Conservation (phyloP, 225 moss, liverwort and hornwort species). For the Thuidium tamariscinum region DNA sequence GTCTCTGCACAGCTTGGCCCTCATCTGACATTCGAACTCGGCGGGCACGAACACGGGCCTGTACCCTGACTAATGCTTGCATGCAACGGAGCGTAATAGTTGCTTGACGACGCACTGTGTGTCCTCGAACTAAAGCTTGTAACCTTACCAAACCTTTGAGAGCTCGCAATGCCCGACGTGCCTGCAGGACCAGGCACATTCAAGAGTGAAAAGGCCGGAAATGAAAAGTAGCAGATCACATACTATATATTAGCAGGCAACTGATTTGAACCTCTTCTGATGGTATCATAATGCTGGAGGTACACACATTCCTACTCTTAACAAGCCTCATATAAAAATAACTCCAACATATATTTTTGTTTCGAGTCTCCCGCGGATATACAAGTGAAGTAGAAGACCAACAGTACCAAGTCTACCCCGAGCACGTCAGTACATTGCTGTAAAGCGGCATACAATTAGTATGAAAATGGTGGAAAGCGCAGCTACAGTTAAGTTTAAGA, state of each 20-base stretch:
- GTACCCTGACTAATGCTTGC: conserved; percentile 48
- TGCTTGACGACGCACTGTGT: conserved; percentile 48
- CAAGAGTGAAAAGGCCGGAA: background rate
- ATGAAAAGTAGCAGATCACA: background rate
- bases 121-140: conserved; percentile 47
- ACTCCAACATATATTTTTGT: background rate
- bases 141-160: conserved; percentile 41
- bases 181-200: conserved; percentile 1
- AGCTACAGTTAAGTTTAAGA: background rate
- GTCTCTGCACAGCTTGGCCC: conserved; percentile 53
- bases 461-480: background rate
- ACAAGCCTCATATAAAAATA: background rate
- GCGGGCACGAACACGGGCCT: conserved; percentile 46
- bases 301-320: background rate
- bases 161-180: conserved; percentile 43
- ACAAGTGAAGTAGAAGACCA: background rate
- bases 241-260: background rate
- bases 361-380: background rate
- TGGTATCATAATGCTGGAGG: background rate
- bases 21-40: conserved; percentile 53
- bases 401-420: background rate
- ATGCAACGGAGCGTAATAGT: conserved; percentile 44
- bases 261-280: background rate
- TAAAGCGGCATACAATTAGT: background rate
- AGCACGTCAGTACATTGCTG: background rate